These are phyloP conservation scores for Candida yuanshanica DNA, from an alignment of 805 yeast genomes.

Conservation along the genomic window DNA sequence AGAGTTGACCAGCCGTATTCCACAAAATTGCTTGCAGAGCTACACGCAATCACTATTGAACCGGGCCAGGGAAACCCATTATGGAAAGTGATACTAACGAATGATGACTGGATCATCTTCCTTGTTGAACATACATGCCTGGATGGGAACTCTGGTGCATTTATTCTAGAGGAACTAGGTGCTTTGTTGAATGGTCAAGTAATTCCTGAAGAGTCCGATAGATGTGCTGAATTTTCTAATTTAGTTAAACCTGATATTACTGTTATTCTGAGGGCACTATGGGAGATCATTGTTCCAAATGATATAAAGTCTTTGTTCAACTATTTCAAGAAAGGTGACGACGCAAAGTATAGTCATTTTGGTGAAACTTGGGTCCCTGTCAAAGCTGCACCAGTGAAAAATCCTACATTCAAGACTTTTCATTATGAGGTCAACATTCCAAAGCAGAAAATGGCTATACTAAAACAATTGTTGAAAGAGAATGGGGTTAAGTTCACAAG, in stretches of 20 bases:
- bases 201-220: conserved; percentile 7
- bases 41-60: neutral
- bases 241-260: neutral
- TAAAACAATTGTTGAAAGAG: neutral
- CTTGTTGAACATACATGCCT: conserved; percentile 4
- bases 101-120: conserved; percentile 4
- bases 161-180: conserved; percentile 5
- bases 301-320: neutral
- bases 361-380: neutral
- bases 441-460: neutral
- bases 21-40: neutral
- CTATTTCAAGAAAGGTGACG: neutral
- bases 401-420: neutral
- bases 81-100: neutral
- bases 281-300: neutral
- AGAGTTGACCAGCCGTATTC: neutral
- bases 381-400: neutral
- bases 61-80: neutral
- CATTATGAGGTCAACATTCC: neutral
- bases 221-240: neutral
- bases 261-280: neutral
- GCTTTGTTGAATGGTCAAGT: neutral
- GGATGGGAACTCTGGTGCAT: conserved; percentile 5
- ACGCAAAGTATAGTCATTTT: neutral
- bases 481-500: conserved; percentile 6